Evolutionary conservation across 2,329 filamentous ascomycete species (phyloP).

Genomic region (Ustilaginoidea virens): DNA sequence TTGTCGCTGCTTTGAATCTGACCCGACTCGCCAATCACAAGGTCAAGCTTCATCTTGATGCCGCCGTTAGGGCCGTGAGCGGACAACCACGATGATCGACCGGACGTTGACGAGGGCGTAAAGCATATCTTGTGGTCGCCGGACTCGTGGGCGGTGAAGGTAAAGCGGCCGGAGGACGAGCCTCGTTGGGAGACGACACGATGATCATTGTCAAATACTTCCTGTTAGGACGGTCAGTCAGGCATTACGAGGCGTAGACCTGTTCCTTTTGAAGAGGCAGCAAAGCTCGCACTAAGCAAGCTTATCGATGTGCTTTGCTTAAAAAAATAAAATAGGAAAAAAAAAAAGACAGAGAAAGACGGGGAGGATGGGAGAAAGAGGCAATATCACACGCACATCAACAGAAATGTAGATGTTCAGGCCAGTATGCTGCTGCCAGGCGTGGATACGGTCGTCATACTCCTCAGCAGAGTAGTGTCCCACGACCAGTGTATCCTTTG

Average conservation of each 20-base stretch:
- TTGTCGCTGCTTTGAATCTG: slow-evolving; percentile 91
- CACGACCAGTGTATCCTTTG: slow-evolving; percentile 92
- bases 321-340: no score
- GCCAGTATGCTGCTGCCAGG: slow-evolving; percentile 58
- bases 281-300: no score
- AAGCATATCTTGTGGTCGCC: slow-evolving; percentile 96
- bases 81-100: slow-evolving; percentile 57
- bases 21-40: slow-evolving; percentile 88
- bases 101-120: slow-evolving; percentile 61
- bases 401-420: slow-evolving; percentile 83
- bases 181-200: slow-evolving; percentile 83
- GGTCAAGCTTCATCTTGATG: slow-evolving; percentile 72
- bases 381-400: slow-evolving; percentile 39
- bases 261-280: no score
- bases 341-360: background rate
- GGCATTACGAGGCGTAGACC: no score
- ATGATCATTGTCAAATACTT: slow-evolving; percentile 96
- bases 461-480: slow-evolving; percentile 83
- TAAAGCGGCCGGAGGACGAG: slow-evolving; percentile 65
- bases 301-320: no score
- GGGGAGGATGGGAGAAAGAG: background rate
- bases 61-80: slow-evolving; percentile 51
- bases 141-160: slow-evolving; percentile 86
- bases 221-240: slow-evolving; percentile 28
- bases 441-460: slow-evolving; percentile 53